Evolutionary conservation across 1,284 basidiomycete species (phyloP), one percentile per base, ranked within the genome.

Genomic region (Apiotrichum siamense): DNA sequence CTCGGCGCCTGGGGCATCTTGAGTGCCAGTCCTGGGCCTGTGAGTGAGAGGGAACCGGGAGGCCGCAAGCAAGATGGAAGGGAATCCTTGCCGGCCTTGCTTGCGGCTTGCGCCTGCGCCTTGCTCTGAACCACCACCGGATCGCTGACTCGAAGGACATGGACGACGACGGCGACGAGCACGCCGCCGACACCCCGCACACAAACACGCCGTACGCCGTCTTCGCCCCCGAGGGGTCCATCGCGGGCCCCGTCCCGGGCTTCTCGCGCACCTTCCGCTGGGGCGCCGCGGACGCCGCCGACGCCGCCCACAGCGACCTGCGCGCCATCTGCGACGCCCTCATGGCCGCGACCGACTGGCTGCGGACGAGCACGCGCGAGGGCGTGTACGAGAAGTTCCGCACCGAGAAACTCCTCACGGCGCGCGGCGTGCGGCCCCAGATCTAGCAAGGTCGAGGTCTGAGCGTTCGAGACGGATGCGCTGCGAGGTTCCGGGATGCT

Each of bases 371-470:
- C 1, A 70, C 71, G 7, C 54, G 67, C 27, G 66, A 73, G 51
- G 63, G 65, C 36, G 58, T 71, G 50, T 73, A 72, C 47, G 71
- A 73, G 54, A 57, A 49, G 20, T 73, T 66, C 50, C 41, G 71
- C 48, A 73, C 69, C 2, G 71, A 73, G 47, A 55, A 55, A 36
- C 53, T 73, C 47, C 39, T 70, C 13, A 39, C 26, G 13, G 51
- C 51, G 25, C 45, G 46, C 32, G 45, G 44, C 26, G 31, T 40
- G 33, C 5, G 29, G 15, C n/a, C 44, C 6, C 17, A 17, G 40
- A 15, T 39, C 23, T 39, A 39, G 29, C n/a, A n/a, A n/a, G n/a
- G n/a, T n/a, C n/a, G n/a, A n/a, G n/a, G n/a, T n/a, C n/a, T n/a
- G n/a, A n/a, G n/a, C n/a, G n/a, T n/a, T n/a, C n/a, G n/a, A n/a